These are phyloP conservation scores for Gentiana straminea DNA, from an alignment of 257 asterid species.

Conservation along the genomic window DNA sequence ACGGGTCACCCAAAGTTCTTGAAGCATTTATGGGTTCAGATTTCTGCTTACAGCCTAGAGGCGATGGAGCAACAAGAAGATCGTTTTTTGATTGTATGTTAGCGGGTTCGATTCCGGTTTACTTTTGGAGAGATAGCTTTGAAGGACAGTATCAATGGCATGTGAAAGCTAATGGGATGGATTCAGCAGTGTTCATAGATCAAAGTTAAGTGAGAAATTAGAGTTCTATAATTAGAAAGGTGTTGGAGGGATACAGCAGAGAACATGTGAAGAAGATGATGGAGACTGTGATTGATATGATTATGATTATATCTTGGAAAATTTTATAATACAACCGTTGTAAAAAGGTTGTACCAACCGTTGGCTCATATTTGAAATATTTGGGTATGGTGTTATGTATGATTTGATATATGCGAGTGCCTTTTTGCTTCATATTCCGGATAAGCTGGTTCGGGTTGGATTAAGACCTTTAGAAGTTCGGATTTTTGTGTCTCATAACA, in stretches of 20 bases:
- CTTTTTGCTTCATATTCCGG: no score
- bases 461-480: no score
- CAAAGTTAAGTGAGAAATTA: conserved; percentile 53
- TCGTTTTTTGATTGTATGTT: conserved; percentile 72
- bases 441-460: no score
- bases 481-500: no score
- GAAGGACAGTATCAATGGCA: conserved; percentile 4
- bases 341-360: no score
- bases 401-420: no score
- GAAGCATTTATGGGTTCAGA: conserved; percentile 41
- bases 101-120: conserved; percentile 46
- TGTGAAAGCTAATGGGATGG: neutral
- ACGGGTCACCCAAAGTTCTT: conserved; percentile 25
- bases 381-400: no score
- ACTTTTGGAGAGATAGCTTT: conserved; percentile 5
- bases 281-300: conserved; percentile 57
- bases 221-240: conserved; percentile 15
- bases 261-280: conserved; percentile 58
- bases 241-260: conserved; percentile 31
- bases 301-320: no score
- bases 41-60: conserved; percentile 72
- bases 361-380: no score
- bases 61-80: conserved; percentile 50
- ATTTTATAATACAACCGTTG: no score
- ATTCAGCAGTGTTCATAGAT: conserved; percentile 45